Evolutionary conservation across 208 protist genomes (phyloP).

Genomic region (Vickermania ingenoplastis): DNA sequence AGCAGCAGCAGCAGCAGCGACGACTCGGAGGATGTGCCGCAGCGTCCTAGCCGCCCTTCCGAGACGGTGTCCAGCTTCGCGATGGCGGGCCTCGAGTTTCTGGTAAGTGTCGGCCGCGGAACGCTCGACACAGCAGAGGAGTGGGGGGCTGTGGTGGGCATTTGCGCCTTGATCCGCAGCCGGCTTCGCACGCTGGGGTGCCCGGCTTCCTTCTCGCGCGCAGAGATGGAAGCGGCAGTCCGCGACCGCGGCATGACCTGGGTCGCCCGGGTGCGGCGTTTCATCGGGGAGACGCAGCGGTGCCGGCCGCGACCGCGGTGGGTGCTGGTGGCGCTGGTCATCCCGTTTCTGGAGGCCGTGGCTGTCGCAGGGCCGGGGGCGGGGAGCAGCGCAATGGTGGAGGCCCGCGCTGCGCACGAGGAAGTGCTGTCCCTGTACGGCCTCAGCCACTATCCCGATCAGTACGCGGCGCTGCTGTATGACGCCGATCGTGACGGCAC

Average conservation of each 20-base stretch:
- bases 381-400: background rate
- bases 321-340: background rate
- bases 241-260: constrained; percentile 1
- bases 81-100: constrained; percentile 40
- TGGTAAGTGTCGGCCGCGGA: constrained; percentile 31
- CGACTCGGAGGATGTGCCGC: background rate
- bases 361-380: background rate
- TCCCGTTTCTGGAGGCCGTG: background rate
- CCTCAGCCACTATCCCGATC: background rate
- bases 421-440: constrained; percentile 1
- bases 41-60: background rate
- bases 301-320: background rate
- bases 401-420: background rate
- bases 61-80: constrained; percentile 13
- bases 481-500: background rate
- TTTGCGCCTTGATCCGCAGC: constrained; percentile 43
- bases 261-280: constrained; percentile 1
- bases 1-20: constrained; percentile 8
- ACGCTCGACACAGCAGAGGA: constrained; percentile 21
- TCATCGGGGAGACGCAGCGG: background rate
- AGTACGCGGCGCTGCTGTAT: constrained; percentile 1
- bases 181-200: constrained; percentile 31
- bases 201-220: constrained; percentile 7
- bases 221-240: background rate
- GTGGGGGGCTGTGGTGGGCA: constrained; percentile 43